Evolutionary conservation across 202 grass and related monocot genomes (phyloP), one percentile per base, ranked within the genome.

Genomic region (Panicum virgatum): DNA sequence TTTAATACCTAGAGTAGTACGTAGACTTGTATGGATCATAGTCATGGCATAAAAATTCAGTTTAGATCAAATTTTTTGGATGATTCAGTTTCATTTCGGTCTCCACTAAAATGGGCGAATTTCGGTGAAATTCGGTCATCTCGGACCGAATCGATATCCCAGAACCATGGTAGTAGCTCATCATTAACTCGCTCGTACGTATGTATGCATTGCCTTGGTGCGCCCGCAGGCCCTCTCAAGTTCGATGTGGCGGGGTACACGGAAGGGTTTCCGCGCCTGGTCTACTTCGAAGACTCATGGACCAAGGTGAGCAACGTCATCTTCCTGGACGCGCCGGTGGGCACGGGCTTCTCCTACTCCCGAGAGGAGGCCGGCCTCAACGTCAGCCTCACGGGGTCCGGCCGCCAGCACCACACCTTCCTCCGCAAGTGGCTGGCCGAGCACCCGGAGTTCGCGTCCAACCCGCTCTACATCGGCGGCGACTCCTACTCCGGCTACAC

Each of bases 401-500:
- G 69, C 4, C 48, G 48, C 1, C 92, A 94, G 44, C 69, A 82
- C 78, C 25, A 77, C 14, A 18, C 14, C 0, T 94, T 94, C 69
- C 75, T 94, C 14, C 52, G 43, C 74, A 94, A 90, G 52, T 95
- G 89, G 89, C 71, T 95, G 0, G 75, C 44, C 6, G 87, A 92
- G 42, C 89, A 92, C 71, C 89, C 85, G 7, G 77, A 86, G 44
- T 95, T 95, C 58, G 52, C 39, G 0, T 86, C 87, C 43, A 92
- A 94, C 72, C 89, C 89, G 26, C 78, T 94, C 20, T 94, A 94
- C 87, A 84, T 92, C 66, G 86, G 83, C 66, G 89, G 87, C 40
- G 87, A 94, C 90, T 94, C 92, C 60, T 94, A 94, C 61, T 91
- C 89, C 65, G 92, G 89, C 34, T 91, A 89, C 69, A 83, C 62